A percentile compares a stretch with the other conserved stretches of the same genome.
These are phyloP conservation scores for Aspergillus novoparasiticus DNA, from an alignment of 2,329 filamentous ascomycete genomes.

Conservation along the genomic window DNA sequence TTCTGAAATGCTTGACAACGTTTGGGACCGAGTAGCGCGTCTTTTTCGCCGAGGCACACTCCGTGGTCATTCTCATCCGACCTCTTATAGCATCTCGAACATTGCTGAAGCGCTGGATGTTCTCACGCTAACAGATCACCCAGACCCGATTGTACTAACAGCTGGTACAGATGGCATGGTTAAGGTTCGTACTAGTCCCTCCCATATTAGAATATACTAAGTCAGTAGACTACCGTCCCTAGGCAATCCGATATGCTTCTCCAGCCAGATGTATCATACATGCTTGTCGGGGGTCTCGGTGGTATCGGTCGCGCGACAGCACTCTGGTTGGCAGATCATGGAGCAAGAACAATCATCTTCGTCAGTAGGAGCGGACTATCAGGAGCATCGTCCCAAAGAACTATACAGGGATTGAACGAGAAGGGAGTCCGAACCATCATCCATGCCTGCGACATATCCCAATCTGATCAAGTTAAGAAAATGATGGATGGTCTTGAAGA, in stretches of 20 bases:
- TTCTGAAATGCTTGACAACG: slow-evolving; percentile 3
- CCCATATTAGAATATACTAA: not conserved
- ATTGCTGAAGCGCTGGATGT: slow-evolving; percentile 16
- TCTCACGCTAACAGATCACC: slow-evolving; percentile 2
- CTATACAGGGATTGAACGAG: slow-evolving; percentile 19
- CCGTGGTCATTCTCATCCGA: slow-evolving; percentile 10
- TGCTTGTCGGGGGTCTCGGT: slow-evolving; percentile 32
- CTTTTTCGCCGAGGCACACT: slow-evolving; percentile 20
- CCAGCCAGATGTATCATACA: slow-evolving; percentile 23
- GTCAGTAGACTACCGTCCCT: not conserved
- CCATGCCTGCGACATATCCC: slow-evolving; percentile 36
- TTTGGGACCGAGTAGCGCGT: slow-evolving; percentile 16
- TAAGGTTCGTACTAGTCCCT: not conserved
- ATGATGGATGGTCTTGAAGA: slow-evolving; percentile 14
- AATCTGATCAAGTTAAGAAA: slow-evolving; percentile 30
- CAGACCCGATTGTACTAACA: slow-evolving; percentile 10
- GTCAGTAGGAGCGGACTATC: slow-evolving; percentile 49
- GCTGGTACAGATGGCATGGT: not conserved
- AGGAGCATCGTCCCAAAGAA: slow-evolving; percentile 19
- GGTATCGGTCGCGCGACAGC: slow-evolving; percentile 29
- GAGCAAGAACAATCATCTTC: slow-evolving; percentile 56
- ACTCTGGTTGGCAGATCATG: slow-evolving; percentile 51
- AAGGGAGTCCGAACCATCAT: slow-evolving; percentile 23
- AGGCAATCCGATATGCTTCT: not conserved
- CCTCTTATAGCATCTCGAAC: slow-evolving; percentile 8